phyloP scores from a whole-genome alignment of 139 green algal genomes.

The Nannochloris sp. region DNA sequence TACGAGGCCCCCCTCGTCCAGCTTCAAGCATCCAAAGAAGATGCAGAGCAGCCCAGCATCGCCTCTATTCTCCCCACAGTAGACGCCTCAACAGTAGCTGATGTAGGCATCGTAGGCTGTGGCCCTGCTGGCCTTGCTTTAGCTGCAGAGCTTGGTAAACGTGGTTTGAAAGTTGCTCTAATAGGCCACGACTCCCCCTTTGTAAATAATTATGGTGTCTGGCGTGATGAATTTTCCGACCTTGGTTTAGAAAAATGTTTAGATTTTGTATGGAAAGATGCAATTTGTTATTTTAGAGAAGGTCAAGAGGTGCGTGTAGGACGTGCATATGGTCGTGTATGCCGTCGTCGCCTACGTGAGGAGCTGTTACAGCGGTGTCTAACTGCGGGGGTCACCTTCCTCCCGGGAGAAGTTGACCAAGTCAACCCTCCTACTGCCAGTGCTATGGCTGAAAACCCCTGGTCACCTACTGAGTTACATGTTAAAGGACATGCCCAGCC shows the following conservation, averaged over 20 bases:
- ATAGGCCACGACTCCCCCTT: constrained; percentile 43
- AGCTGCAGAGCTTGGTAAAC: constrained; percentile 69
- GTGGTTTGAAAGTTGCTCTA: constrained; percentile 66
- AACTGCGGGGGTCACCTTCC: constrained; percentile 54
- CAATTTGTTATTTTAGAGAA: constrained; percentile 79
- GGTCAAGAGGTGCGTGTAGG: constrained; percentile 56
- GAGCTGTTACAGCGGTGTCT: constrained; percentile 41
- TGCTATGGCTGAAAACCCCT: background rate
- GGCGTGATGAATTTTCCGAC: constrained; percentile 93
- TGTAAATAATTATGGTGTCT: constrained; percentile 98
- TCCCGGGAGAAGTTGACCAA: constrained; percentile 41
- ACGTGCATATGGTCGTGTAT: constrained; percentile 83
- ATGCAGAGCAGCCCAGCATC: constrained; percentile 51
- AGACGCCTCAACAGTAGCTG: constrained; percentile 17
- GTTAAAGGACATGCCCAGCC: background rate
- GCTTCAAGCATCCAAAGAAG: constrained; percentile 56
- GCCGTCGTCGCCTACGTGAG: constrained; percentile 38
- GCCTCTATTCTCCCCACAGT: constrained; percentile 34
- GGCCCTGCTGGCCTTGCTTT: constrained; percentile 86
- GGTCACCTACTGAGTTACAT: background rate
- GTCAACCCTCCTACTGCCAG: constrained; percentile 31
- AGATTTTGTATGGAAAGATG: constrained; percentile 45
- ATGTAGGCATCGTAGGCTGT: constrained; percentile 76
- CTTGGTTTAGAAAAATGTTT: constrained; percentile 81
- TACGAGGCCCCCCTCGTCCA: constrained; percentile 56